These are phyloP conservation scores for Rhododendron simsii DNA, from an alignment of 148 eudicot genomes.

Conservation along the genomic window DNA sequence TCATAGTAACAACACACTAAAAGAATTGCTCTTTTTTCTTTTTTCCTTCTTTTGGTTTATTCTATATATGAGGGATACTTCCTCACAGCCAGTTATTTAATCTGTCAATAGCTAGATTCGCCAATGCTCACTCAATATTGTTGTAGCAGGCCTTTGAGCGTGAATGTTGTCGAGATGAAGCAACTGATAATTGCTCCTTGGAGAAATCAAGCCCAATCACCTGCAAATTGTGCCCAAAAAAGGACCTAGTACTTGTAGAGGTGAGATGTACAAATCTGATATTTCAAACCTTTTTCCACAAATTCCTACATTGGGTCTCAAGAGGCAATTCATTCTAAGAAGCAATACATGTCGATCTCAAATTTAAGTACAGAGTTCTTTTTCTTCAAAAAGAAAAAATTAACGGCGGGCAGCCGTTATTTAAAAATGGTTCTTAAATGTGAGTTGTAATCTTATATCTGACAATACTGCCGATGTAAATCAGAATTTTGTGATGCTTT, in stretches of 20 bases:
- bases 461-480: background rate
- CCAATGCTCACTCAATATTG: conserved; percentile 80
- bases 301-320: background rate
- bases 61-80: background rate
- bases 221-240: conserved; percentile 34
- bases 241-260: background rate
- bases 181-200: conserved; percentile 57
- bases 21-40: background rate
- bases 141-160: conserved; percentile 47
- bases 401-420: background rate
- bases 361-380: background rate
- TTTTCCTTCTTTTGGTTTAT: background rate
- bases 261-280: background rate
- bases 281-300: background rate
- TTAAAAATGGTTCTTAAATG: background rate
- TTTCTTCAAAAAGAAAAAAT: background rate
- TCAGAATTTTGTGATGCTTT: background rate
- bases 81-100: background rate
- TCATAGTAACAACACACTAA: background rate
- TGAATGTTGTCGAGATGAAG: conserved; percentile 61
- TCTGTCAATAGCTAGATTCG: conserved; percentile 26
- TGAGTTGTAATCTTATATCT: background rate
- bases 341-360: background rate
- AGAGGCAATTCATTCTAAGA: background rate
- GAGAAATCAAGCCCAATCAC: conserved; percentile 84